Evolutionary conservation across 2,329 filamentous ascomycete genomes (phyloP).

Genomic region (Triangularia verruculosa): DNA sequence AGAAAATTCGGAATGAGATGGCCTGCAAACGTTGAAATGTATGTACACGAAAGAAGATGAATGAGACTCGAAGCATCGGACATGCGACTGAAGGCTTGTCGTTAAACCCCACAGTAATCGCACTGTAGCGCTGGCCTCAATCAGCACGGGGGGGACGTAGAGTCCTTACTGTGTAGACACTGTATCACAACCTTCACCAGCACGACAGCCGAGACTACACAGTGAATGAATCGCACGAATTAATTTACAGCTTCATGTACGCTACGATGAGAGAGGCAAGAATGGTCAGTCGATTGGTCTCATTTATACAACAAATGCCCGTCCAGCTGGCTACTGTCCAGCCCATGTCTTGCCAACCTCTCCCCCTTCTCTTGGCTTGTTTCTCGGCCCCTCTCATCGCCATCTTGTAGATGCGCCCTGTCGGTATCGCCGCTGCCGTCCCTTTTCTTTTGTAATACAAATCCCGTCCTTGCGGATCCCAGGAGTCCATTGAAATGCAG

Average conservation of each 20-base stretch:
- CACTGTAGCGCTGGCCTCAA: not conserved
- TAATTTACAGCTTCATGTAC: not conserved
- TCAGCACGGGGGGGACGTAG: not conserved
- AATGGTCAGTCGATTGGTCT: not conserved
- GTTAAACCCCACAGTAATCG: not conserved
- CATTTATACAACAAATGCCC: not conserved
- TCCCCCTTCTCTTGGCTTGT: not conserved
- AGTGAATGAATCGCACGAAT: not conserved
- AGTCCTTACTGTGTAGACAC: not conserved
- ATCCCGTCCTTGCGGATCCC: constrained; percentile 5
- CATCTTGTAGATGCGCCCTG: not conserved
- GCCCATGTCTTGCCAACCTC: not conserved
- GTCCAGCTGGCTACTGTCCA: not conserved
- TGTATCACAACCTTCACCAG: not conserved
- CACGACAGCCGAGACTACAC: not conserved
- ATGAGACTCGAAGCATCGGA: not conserved
- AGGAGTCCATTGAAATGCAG: constrained; percentile 7
- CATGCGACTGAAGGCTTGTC: not conserved
- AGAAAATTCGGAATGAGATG: not conserved
- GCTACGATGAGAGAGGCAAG: not conserved
- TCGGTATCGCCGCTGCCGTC: not conserved
- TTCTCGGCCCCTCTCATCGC: not conserved
- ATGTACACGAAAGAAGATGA: not conserved
- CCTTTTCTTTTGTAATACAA: constrained; percentile 6
- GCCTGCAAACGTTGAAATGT: not conserved